These are phyloP conservation scores for Aspergillus olivimuriae DNA, from an alignment of 495 filamentous ascomycete species.

Conservation along the genomic window DNA sequence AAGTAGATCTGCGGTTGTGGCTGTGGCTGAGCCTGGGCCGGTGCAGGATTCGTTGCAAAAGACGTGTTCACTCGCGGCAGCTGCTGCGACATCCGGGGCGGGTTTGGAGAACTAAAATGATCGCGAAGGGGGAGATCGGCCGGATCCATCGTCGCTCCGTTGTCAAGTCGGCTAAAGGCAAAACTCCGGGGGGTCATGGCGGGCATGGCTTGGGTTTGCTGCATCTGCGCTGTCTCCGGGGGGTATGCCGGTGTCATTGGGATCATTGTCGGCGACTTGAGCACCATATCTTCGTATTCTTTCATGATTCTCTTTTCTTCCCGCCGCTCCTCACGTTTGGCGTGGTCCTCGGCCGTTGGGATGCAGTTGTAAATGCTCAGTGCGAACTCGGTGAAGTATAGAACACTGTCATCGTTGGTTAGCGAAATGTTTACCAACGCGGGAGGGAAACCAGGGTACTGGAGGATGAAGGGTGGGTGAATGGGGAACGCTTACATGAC, in stretches of 20 bases:
- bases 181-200: constrained; percentile 37
- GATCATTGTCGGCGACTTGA: constrained; percentile 39
- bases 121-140: constrained; percentile 41
- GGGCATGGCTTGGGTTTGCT: constrained; percentile 17
- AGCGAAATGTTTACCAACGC: constrained; percentile 16
- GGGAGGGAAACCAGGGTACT: neutral
- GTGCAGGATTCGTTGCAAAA: too few species aligned
- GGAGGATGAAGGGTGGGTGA: neutral
- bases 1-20: constrained; percentile 32
- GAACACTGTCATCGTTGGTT: constrained; percentile 34
- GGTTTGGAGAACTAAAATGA: constrained; percentile 17
- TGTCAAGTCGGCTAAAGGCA: constrained; percentile 35
- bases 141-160: too few species aligned
- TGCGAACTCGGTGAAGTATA: constrained; percentile 51
- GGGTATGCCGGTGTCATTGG: constrained; percentile 25
- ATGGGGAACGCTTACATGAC: constrained; percentile 55
- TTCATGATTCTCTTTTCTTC: constrained; percentile 37
- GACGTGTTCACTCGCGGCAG: constrained; percentile 17
- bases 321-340: constrained; percentile 24
- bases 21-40: constrained; percentile 10
- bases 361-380: constrained; percentile 57
- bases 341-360: constrained; percentile 43
- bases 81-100: constrained; percentile 17
- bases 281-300: constrained; percentile 37
- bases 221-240: constrained; percentile 10